phyloP scores from a whole-genome alignment of 2,329 filamentous ascomycete species.

The Ophiostoma piceae region DNA sequence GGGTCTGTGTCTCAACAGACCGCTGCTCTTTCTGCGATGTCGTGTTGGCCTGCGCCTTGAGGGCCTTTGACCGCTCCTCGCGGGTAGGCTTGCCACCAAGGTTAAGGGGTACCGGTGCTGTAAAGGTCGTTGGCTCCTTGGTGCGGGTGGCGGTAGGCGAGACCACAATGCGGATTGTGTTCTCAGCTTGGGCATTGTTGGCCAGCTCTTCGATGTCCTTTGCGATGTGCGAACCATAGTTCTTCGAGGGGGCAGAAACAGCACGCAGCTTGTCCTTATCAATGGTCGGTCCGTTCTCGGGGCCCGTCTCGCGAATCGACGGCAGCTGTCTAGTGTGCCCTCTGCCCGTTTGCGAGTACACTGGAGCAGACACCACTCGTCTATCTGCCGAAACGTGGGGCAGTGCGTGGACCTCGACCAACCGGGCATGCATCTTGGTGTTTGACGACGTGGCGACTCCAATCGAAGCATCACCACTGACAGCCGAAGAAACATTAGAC shows the following conservation, averaged over 20 bases:
- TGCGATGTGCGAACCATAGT: slow-evolving; percentile 25
- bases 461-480: background rate
- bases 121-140: slow-evolving; percentile 6
- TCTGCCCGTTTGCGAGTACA: slow-evolving; percentile 39
- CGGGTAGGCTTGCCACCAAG: slow-evolving; percentile 20
- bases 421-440: slow-evolving; percentile 13
- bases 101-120: slow-evolving; percentile 16
- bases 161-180: slow-evolving; percentile 27
- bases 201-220: slow-evolving; percentile 24
- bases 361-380: slow-evolving; percentile 49
- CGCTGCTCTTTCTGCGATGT: background rate
- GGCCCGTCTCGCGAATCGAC: slow-evolving; percentile 44
- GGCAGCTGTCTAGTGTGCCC: slow-evolving; percentile 38
- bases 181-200: slow-evolving; percentile 20
- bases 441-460: slow-evolving; percentile 17
- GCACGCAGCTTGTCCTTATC: slow-evolving; percentile 39
- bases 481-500: background rate
- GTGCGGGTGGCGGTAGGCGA: slow-evolving; percentile 21
- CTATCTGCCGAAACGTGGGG: slow-evolving; percentile 34
- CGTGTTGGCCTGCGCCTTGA: background rate
- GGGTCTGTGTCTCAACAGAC: background rate
- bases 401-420: slow-evolving; percentile 12
- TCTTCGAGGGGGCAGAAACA: slow-evolving; percentile 43
- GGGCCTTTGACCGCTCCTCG: background rate
- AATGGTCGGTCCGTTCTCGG: slow-evolving; percentile 28